Evolutionary conservation across 805 yeast genomes (phyloP).

Genomic region (Monosporozyma unispora): DNA sequence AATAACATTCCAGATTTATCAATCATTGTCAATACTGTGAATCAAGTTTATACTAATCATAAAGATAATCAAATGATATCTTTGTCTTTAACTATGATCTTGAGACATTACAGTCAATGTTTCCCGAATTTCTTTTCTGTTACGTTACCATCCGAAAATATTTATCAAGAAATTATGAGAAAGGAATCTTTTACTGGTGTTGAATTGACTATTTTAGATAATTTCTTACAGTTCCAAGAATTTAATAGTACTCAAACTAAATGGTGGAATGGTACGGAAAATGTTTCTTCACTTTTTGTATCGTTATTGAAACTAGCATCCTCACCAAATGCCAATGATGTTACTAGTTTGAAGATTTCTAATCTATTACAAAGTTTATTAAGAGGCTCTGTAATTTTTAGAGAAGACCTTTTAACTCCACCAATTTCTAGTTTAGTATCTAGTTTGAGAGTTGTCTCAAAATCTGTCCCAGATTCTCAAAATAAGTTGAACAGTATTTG

Average conservation of each 20-base stretch:
- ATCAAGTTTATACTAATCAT: conserved; percentile 32
- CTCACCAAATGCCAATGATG: conserved; percentile 19
- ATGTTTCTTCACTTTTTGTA: conserved; percentile 55
- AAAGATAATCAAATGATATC: conserved; percentile 38
- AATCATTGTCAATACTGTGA: conserved; percentile 33
- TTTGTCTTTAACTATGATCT: conserved; percentile 39
- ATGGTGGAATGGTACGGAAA: conserved; percentile 65
- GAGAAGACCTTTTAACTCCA: conserved; percentile 37
- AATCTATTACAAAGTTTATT: conserved; percentile 42
- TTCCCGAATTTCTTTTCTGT: conserved; percentile 31
- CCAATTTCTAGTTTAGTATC: conserved; percentile 49
- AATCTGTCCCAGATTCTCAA: conserved; percentile 3
- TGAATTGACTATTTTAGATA: conserved; percentile 51
- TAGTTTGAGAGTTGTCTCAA: conserved; percentile 32
- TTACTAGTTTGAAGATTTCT: conserved; percentile 37
- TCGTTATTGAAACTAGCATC: conserved; percentile 49
- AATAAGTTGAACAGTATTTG: conserved; percentile 36
- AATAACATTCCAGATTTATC: conserved; percentile 39
- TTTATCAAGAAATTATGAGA: conserved; percentile 31
- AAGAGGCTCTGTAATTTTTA: conserved; percentile 47
- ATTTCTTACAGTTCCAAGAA: conserved; percentile 53
- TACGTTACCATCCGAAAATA: conserved; percentile 28
- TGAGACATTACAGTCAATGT: conserved; percentile 33
- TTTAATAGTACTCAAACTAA: conserved; percentile 44
- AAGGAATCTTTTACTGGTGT: conserved; percentile 35